Base-by-base conservation (phyloP, 768 basidiomycete species). In the Suillus discolor region DNA sequence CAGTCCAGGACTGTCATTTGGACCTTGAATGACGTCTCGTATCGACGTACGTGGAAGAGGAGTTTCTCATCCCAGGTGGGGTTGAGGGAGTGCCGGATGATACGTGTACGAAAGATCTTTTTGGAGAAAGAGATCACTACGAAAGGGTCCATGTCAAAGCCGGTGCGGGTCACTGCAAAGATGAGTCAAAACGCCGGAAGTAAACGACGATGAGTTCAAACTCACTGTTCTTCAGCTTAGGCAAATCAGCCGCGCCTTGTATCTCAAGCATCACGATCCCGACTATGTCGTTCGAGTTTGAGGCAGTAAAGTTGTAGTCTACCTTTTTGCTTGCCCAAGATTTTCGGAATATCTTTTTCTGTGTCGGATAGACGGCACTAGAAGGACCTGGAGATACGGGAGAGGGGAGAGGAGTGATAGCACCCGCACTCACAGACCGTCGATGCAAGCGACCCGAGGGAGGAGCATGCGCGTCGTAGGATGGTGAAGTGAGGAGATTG, bases 141-240 rank as follows among this genome's bases (percentile, higher is more conserved):
- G 72, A 98, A 99, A 0, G 96, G 96, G 71, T 98, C 96, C 96
- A 98, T 97, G 74, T 99, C 96, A 86, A 90, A 96, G 0, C 92
- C 93, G 0, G 87, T 92, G 0, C 91, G 87, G 1, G 90, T 94
- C 87, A 94, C 92, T 93, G 64, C 41, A 41, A 61, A 25, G 18
- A 2, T 13, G 57, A 45, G 45, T 65, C 44, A 63, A n/a, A n/a
- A 64, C 60, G 57, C 28, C 25, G 25, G 20, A 68, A 39, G 57
- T 44, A 54, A 57, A 18, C 1, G 4, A 34, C 20, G 1, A 55
- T n/a, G 20, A 55, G 18, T 20, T 6, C 15, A 61, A 20, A 85
- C 93, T 67, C 63, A 96, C 96, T 91, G 70, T 97, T 98, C 74
- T 88, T 90, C 65, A 95, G 79, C 73, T 84, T 84, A 0, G 97